phyloP scores from a whole-genome alignment of 805 yeast genomes.

The Soucietia sequanensis region DNA sequence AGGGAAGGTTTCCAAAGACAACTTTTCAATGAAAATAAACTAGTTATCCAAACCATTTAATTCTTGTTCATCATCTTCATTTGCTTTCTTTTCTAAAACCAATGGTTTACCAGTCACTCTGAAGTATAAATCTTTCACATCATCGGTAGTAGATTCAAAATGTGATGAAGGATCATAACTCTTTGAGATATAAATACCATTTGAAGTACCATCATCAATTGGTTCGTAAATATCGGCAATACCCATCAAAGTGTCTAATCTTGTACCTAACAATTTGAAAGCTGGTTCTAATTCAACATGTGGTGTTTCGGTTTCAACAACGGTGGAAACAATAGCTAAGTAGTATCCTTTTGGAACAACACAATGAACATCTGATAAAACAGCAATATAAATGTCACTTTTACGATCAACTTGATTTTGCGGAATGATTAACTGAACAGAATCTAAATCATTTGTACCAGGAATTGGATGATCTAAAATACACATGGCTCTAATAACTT shows the following conservation, averaged over 20 bases:
- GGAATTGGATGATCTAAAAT: constrained; percentile 88
- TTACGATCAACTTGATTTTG: constrained; percentile 92
- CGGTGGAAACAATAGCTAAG: constrained; percentile 90
- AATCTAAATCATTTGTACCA: constrained; percentile 76
- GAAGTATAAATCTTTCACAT: constrained; percentile 89
- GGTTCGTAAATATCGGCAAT: constrained; percentile 91
- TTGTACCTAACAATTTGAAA: constrained; percentile 80
- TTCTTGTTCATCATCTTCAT: constrained; percentile 62
- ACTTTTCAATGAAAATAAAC: too few relatives aligned
- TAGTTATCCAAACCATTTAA: constrained; percentile 32
- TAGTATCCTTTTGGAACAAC: constrained; percentile 87
- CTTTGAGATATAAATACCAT: constrained; percentile 77
- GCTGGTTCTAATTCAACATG: constrained; percentile 93
- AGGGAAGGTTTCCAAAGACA: too few relatives aligned
- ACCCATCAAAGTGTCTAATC: constrained; percentile 87
- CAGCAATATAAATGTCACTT: constrained; percentile 92
- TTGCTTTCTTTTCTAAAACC: constrained; percentile 74
- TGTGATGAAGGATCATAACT: constrained; percentile 95
- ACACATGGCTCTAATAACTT: constrained; percentile 83
- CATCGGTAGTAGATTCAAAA: constrained; percentile 95
- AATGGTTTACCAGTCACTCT: constrained; percentile 91
- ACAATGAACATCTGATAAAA: constrained; percentile 83
- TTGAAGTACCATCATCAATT: constrained; percentile 72
- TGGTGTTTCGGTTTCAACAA: constrained; percentile 90
- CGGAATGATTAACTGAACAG: constrained; percentile 92